phyloP scores from a whole-genome alignment of 257 asterid species.

The Solanum arcanum region DNA sequence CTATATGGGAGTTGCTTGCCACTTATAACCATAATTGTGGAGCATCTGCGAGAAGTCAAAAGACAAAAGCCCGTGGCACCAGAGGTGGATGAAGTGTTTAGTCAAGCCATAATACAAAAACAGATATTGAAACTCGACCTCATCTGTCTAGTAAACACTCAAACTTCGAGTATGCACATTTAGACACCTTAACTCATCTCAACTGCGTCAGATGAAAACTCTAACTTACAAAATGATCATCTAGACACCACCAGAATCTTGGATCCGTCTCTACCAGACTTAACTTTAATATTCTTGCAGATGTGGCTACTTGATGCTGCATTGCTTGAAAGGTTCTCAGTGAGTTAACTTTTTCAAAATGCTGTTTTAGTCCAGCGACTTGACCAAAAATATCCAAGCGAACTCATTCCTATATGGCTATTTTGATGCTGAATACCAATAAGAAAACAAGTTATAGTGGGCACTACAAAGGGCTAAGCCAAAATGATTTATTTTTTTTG shows the following conservation, averaged over 20 bases:
- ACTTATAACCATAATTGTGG: not conserved
- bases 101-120: not conserved
- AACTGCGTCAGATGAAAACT: not conserved
- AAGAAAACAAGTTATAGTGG: not conserved
- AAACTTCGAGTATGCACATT: not conserved
- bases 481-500: not conserved
- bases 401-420: not conserved
- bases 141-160: no score
- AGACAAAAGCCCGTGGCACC: not conserved
- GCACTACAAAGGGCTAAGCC: not conserved
- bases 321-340: not conserved
- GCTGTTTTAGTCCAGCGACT: not conserved
- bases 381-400: not conserved
- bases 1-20: not conserved
- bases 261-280: not conserved
- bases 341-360: not conserved
- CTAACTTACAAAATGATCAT: not conserved
- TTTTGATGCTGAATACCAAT: not conserved
- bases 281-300: not conserved
- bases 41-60: not conserved
- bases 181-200: not conserved
- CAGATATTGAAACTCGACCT: not conserved
- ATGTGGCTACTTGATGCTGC: not conserved
- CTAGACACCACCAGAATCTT: not conserved
- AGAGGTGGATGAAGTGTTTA: not conserved